Percentiles rank a stretch among this genome's conserved stretches.
These are phyloP conservation scores for Flammula alnicola DNA, from an alignment of 1,284 basidiomycete genomes.

Conservation along the genomic window DNA sequence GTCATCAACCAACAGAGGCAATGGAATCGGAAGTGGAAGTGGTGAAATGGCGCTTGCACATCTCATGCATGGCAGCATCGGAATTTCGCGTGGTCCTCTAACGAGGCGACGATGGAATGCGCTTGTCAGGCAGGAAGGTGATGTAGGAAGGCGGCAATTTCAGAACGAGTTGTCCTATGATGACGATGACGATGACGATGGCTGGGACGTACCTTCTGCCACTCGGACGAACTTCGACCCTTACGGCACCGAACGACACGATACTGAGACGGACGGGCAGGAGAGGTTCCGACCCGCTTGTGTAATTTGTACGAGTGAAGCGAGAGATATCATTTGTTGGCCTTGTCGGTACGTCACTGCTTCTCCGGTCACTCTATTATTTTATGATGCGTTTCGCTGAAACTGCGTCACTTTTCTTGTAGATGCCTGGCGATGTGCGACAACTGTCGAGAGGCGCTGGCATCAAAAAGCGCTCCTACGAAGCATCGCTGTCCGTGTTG, in stretches of 20 bases:
- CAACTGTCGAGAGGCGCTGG: constrained; percentile 70
- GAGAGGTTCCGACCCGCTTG: constrained; percentile 46
- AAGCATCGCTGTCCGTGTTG: constrained; percentile 80
- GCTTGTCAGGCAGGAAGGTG: constrained; percentile 15
- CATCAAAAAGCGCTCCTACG: constrained; percentile 61
- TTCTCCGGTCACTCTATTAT: constrained; percentile 1
- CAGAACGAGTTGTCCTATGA: constrained; percentile 10
- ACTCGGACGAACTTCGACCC: constrained; percentile 1
- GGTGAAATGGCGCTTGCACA: constrained; percentile 34
- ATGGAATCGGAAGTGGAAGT: not conserved
- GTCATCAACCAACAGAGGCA: not conserved
- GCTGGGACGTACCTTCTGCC: not conserved
- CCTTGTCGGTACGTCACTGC: constrained; percentile 65
- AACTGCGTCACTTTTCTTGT: not conserved
- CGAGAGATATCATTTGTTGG: constrained; percentile 77
- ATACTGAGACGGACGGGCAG: constrained; percentile 19
- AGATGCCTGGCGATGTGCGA: constrained; percentile 78
- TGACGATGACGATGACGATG: constrained; percentile 1
- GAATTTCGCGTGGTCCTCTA: constrained; percentile 26
- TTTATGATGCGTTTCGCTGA: not conserved
- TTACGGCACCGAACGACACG: too few relatives aligned
- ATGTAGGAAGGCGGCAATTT: constrained; percentile 6
- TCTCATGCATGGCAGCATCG: constrained; percentile 23
- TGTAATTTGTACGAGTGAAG: constrained; percentile 75
- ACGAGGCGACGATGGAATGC: constrained; percentile 35